phyloP scores from a whole-genome alignment of 768 basidiomycete species.

The Tulasnella sp. region DNA sequence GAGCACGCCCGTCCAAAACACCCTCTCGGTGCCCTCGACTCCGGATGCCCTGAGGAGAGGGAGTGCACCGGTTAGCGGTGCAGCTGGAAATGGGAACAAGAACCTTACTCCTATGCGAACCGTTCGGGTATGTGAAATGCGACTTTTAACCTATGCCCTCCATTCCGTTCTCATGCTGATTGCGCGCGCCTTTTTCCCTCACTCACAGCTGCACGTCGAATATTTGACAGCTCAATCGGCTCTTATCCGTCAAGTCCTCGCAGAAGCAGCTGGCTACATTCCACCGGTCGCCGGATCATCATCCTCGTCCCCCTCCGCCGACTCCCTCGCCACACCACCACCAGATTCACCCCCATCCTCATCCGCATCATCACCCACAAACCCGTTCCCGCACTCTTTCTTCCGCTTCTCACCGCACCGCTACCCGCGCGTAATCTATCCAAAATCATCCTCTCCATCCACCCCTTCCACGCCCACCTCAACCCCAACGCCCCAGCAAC shows the following conservation, averaged over 20 bases:
- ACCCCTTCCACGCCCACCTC: neutral
- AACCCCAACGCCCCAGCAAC: neutral
- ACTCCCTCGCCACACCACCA: conserved; percentile 27
- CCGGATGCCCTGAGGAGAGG: conserved; percentile 32
- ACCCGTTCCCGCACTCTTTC: conserved; percentile 68
- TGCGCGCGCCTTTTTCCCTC: conserved; percentile 7
- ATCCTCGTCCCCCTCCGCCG: conserved; percentile 26
- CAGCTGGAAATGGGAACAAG: neutral
- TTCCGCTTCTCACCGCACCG: conserved; percentile 48
- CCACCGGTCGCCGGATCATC: conserved; percentile 26
- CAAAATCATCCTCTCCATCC: conserved; percentile 6
- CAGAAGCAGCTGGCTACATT: conserved; percentile 16
- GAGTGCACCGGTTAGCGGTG: conserved; percentile 16
- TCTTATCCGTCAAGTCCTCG: conserved; percentile 44
- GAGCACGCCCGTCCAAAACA: conserved; percentile 4
- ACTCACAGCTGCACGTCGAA: conserved; percentile 65
- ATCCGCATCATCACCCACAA: conserved; percentile 45
- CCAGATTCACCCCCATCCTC: conserved; percentile 32
- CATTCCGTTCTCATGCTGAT: neutral
- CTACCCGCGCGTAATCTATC: conserved; percentile 17
- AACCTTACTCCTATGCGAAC: conserved; percentile 37
- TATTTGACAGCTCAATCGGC: conserved; percentile 79
- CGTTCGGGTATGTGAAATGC: conserved; percentile 51
- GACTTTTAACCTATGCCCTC: neutral
- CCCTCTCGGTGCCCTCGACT: conserved; percentile 29